These are phyloP conservation scores for Chaetomium sp. DNA, from an alignment of 2,329 filamentous ascomycete genomes.

Conservation along the genomic window DNA sequence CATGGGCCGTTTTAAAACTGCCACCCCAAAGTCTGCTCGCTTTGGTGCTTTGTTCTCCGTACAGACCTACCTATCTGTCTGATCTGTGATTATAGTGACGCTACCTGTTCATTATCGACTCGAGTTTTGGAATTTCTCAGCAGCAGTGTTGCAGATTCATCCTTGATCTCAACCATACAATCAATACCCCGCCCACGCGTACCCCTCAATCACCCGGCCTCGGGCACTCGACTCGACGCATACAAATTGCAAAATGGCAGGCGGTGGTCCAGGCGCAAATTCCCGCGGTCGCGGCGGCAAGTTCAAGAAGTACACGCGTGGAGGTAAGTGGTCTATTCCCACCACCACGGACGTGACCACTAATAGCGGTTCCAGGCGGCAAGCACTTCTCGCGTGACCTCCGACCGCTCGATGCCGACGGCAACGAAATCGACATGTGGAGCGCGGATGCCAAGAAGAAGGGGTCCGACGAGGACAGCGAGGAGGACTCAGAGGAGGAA, in stretches of 20 bases:
- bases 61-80: not conserved
- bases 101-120: not conserved
- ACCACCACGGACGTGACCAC: slow-evolving; percentile 13
- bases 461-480: slow-evolving; percentile 39
- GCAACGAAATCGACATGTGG: slow-evolving; percentile 89
- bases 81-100: not conserved
- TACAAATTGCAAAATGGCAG: slow-evolving; percentile 49
- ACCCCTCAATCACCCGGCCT: not conserved
- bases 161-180: not conserved
- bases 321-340: slow-evolving; percentile 61
- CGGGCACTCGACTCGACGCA: slow-evolving; percentile 12
- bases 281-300: slow-evolving; percentile 86
- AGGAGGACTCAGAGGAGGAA: slow-evolving; percentile 52
- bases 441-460: slow-evolving; percentile 56
- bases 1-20: not conserved
- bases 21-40: not conserved
- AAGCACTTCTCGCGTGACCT: slow-evolving; percentile 95
- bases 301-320: slow-evolving; percentile 89
- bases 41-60: not conserved
- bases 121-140: not conserved
- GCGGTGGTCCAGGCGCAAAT: slow-evolving; percentile 48
- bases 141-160: not conserved
- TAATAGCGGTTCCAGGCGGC: slow-evolving; percentile 62
- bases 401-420: slow-evolving; percentile 83
- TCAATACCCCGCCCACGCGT: slow-evolving; percentile 23